Conservation (phyloP, 2,329 filamentous ascomycete species). For the Daldinia sp. region DNA sequence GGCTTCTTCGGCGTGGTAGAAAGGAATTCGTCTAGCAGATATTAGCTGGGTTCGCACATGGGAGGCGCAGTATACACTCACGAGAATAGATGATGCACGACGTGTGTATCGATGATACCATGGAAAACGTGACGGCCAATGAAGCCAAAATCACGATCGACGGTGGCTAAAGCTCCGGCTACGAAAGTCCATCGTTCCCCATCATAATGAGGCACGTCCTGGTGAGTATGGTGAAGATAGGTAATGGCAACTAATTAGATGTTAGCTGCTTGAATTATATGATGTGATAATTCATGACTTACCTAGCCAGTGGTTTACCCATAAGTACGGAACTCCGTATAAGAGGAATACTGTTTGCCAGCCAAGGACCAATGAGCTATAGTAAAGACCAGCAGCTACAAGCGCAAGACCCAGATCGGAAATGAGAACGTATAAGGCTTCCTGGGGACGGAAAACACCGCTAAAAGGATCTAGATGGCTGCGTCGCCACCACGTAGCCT, state of each 20-base stretch:
- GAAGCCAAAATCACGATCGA: constrained; percentile 71
- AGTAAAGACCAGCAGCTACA: constrained; percentile 60
- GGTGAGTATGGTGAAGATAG: constrained; percentile 77
- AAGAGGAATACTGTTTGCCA: constrained; percentile 64
- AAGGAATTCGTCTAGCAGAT: constrained; percentile 53
- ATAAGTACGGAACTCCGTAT: constrained; percentile 71
- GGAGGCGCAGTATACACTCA: constrained; percentile 35
- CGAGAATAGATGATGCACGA: constrained; percentile 64
- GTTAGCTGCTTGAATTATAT: constrained; percentile 34
- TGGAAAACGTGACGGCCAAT: constrained; percentile 72
- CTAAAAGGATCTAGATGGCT: constrained; percentile 70
- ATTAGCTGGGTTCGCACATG: constrained; percentile 8
- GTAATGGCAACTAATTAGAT: constrained; percentile 69
- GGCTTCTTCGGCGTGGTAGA: constrained; percentile 62
- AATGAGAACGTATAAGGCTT: constrained; percentile 63
- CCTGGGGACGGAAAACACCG: constrained; percentile 66
- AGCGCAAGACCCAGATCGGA: constrained; percentile 67
- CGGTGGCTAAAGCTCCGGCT: constrained; percentile 67
- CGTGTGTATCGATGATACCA: constrained; percentile 67
- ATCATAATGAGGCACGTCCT: constrained; percentile 64
- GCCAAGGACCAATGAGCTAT: constrained; percentile 61
- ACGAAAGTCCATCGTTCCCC: constrained; percentile 68
- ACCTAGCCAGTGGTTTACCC: constrained; percentile 77
- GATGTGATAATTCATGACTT: constrained; percentile 42
- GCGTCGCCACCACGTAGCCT: constrained; percentile 52